Evolutionary conservation across 2,329 filamentous ascomycete species (phyloP), one percentile per base, ranked within the genome.

Genomic region (Fusarium sublunatum): DNA sequence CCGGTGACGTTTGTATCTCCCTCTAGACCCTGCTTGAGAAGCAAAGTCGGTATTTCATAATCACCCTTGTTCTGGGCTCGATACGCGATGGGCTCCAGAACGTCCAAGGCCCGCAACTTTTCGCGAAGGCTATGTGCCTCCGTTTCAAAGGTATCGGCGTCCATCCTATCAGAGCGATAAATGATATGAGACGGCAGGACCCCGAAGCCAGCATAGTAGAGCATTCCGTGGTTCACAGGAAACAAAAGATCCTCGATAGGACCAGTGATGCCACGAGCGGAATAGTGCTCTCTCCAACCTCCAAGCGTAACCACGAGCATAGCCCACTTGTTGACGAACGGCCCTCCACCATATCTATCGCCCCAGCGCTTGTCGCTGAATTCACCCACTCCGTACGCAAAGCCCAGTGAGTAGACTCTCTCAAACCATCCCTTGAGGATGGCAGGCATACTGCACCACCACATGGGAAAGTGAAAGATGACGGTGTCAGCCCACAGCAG

Each of bases 361-460:
- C 59, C 59, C 44, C 41, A 64, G 7, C 32, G 54, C 11, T 40
- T 39, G 0, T 55, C 55, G 7, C 13, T 64, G 12, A 53, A 29
- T 6, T 63, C 55, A 1, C 59, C 59, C 2, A 39, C 3, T 13
- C 59, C 59, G 19, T 64, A 63, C 2, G 13, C 55, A 6, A 64
- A 64, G 3, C 59, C 61, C 5, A 56, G 15, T 0, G 61, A 47
- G 15, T 39, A 36, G 0, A 64, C 55, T 31, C 59, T 55, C 6
- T 64, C 61, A 12, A 64, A 5, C 59, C 55, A 64, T 0, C 61
- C 61, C 2, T 63, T 64, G 3, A 64, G 31, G 10, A 64, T 64
- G 4, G 55, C 55, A 2, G 61, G 61, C 50, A 56, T 53, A 10
- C 26, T 39, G 19, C 60, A 64, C 59, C 60, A 63, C 53, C 55